Base-by-base conservation (phyloP, 192 early-diverging fungal species). In the Podila epicladia region DNA sequence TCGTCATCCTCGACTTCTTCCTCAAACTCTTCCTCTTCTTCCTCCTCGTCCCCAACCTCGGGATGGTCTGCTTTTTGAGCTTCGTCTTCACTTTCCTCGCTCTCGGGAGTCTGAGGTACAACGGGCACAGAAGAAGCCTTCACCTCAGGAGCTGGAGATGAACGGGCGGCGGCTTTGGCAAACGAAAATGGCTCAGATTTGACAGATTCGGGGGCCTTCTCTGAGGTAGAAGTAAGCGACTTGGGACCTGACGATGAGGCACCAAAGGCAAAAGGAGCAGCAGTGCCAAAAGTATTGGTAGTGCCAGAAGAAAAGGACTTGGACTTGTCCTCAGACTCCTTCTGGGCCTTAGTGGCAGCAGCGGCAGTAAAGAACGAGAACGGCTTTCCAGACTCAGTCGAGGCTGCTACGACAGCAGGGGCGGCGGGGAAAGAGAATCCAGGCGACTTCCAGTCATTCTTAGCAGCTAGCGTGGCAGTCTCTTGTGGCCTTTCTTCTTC, bases 281-380 rank as follows among this genome's bases (percentile, higher is more conserved):
- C 32, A 6, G 77, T 64, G 26, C 77, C 77, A 73, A 80, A 80
- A 17, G 77, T 69, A 33, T 80, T 80, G 4, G 35, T 17, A n/a
- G 70, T 50, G 15, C 71, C 77, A 49, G 68, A 73, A 32, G 71
- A 41, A 7, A 62, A n/a, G 32, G 60, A 64, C 7, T n/a, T 26
- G 64, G 53, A 2, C 58, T 22, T 8, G 20, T 55, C 64, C 1
- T n/a, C 67, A 22, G 75, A 8, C 26, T 61, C 69, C 55, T 71
- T n/a, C n/a, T 24, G 65, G 32, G 71, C 22, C 9, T 26, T 49
- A 33, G 69, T 73, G 51, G 50, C 49, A 9, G 51, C 67, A 6
- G 64, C 64, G 19, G 72, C 45, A 32, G 72, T 72, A 61, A 80
- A 80, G 4, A 61, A 65, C 5, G 64, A 80, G 28, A 12, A 59